Conservation (phyloP, 106 monocot species). For the Allium sativum region DNA sequence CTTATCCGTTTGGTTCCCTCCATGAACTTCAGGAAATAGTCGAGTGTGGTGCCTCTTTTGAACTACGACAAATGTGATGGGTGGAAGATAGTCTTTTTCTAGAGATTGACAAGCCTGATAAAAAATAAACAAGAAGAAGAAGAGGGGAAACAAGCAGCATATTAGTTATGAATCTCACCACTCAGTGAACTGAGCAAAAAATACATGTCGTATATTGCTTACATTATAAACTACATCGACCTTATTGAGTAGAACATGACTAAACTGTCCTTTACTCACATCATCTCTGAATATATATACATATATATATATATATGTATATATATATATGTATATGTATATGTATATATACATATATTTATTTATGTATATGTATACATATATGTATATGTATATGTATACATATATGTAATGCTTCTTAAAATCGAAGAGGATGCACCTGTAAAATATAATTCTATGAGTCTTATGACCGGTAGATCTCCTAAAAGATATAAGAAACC, state of each 20-base stretch:
- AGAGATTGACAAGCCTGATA: conserved; percentile 60
- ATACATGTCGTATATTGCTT: no score
- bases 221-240: conserved; percentile 67
- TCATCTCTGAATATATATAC: conserved; percentile 37
- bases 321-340: no score
- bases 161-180: no score
- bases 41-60: conserved; percentile 86
- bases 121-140: no score
- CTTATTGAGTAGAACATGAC: conserved; percentile 46
- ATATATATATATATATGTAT: no score
- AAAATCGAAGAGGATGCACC: conserved; percentile 11
- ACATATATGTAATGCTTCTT: no score
- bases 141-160: no score
- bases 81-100: conserved; percentile 48
- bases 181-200: no score
- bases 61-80: conserved; percentile 73
- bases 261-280: conserved; percentile 74
- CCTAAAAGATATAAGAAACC: conserved; percentile 35
- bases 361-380: no score
- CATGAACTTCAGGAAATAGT: conserved; percentile 39
- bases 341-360: no score
- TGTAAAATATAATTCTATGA: conserved; percentile 65
- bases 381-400: no score
- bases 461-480: conserved; percentile 25
- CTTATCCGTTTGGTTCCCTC: conserved; percentile 29